Base-by-base conservation (phyloP, 331 rosid genomes). In the Malus hybrid region DNA sequence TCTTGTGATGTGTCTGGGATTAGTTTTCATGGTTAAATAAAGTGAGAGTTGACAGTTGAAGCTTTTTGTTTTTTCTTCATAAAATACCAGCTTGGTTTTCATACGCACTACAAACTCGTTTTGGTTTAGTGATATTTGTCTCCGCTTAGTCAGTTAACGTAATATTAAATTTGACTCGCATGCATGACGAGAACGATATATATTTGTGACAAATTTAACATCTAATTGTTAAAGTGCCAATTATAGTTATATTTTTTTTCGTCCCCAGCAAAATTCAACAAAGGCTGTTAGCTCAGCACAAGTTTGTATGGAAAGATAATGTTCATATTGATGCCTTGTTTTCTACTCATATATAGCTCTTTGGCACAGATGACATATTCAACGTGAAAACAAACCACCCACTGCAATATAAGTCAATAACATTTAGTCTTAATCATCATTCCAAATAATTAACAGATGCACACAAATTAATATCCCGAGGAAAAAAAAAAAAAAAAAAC, bases 91-190 rank as follows among this genome's bases (percentile, higher is more conserved):
- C 9, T 52, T 1, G 57, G 57, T 52, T 52, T 52, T 16, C 57
- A 10, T 39, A 39, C 1, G 4, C 46, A 9, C 46, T 9, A 39
- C 46, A 39, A 39, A 39, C 46, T 39, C 4, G 4, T 39, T 39
- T 39, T 52, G 4, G 10, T 52, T 52, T 6, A 52, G 19, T 16
- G 4, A 6, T 52, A 52, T 6, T 16, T 39, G 0, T 52, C 19
- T 6, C 3, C 2, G 2, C 1, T 50, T 50, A 15, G n/a, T 5
- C 1, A 0, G 1, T 39, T 39, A 11, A 52, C 57, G 0, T 1
- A 6, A 52, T 52, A 52, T 52, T 52, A 52, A 16, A 2, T 52
- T 52, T 16, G 20, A 52, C 19, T 16, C 7, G 4, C 4, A 14
- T 50, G n/a, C 55, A 50, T 15, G 4, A 5, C n/a, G 9, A 6